A percentile compares a stretch with the other conserved stretches of the same genome.
Conservation (phyloP, 164 flowering plant genomes). For the Vitis rupestris region DNA sequence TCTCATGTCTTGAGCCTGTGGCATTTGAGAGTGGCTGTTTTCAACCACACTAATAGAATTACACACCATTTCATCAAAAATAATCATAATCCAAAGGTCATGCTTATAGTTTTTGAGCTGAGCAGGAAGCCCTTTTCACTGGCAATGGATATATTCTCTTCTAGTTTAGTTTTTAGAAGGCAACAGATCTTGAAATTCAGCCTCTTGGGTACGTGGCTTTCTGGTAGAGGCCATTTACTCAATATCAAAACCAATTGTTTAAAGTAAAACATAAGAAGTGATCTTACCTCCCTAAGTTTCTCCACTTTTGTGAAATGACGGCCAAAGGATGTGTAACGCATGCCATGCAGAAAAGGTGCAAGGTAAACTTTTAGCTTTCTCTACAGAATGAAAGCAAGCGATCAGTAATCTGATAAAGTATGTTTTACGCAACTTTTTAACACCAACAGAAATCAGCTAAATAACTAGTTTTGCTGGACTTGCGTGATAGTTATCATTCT, state of each 20-base stretch:
- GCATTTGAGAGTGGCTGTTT: not conserved
- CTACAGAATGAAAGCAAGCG: slow-evolving; percentile 27
- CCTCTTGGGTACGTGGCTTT: not conserved
- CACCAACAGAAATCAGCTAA: not conserved
- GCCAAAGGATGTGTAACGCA: slow-evolving; percentile 70
- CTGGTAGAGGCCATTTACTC: not conserved
- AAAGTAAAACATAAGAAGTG: not conserved
- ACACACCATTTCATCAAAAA: not conserved
- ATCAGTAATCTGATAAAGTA: not conserved
- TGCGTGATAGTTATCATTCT: no score
- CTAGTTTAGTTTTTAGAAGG: not conserved
- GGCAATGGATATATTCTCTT: not conserved
- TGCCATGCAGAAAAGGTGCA: slow-evolving; percentile 67
- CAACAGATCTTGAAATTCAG: not conserved
- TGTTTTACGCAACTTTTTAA: not conserved
- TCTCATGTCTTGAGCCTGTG: not conserved
- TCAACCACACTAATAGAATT: not conserved
- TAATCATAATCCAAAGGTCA: not conserved
- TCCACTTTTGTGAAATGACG: slow-evolving; percentile 74
- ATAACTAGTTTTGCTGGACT: no score
- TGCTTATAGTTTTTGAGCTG: not conserved
- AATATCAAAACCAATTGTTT: not conserved
- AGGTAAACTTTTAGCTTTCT: slow-evolving; percentile 57
- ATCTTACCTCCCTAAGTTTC: slow-evolving; percentile 60
- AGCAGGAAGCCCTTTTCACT: not conserved